Base-by-base conservation (phyloP, 805 yeast species). In the Wickerhamiella allomyrinae region DNA sequence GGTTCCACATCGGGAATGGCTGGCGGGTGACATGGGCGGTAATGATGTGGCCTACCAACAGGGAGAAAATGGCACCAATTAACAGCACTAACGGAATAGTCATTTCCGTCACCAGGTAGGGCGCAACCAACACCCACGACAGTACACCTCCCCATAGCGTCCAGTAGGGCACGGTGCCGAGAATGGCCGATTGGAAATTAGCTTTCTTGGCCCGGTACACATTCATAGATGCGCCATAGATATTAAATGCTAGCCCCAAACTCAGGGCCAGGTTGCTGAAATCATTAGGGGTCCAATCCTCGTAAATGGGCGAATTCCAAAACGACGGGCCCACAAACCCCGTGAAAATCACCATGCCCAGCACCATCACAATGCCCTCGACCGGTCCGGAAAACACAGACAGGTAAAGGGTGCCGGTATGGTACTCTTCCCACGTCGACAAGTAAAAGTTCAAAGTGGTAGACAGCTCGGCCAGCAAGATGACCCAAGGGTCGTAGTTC, bases 401-500 rank as follows among this genome's bases (percentile, higher is more conserved):
- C 41, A 87, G 65, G 58, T 70, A 87, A 40, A 87, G 66, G 37
- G 76, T 77, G 53, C 85, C 93, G 1, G 96, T 87, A 57, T 86
- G 89, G 59, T 74, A 87, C 57, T 86, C 95, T 62, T 87, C 97
- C 96, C 96, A 87, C 1, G 96, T 87, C 29, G 93, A 78, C 39
- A 83, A 58, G 57, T 86, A 87, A 59, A 87, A 89, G 60, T 87
- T 87, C 40, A 55, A 41, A 15, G 60, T 49, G 39, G 63, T 54
- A 9, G 56, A 54, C 29, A 58, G 50, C 44, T 57, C 59, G 20
- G 57, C 42, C 21, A 43, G 41, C 7, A 61, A 20, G 8, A 42
- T 22, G n/a, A 41, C 15, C 22, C 91, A 79, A 41, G 84, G 60
- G 50, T 84, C 79, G 57, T 87, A 79, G 55, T 85, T 83, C 40